phyloP scores from a whole-genome alignment of 257 asterid genomes.

The Solanum chiquidenum region DNA sequence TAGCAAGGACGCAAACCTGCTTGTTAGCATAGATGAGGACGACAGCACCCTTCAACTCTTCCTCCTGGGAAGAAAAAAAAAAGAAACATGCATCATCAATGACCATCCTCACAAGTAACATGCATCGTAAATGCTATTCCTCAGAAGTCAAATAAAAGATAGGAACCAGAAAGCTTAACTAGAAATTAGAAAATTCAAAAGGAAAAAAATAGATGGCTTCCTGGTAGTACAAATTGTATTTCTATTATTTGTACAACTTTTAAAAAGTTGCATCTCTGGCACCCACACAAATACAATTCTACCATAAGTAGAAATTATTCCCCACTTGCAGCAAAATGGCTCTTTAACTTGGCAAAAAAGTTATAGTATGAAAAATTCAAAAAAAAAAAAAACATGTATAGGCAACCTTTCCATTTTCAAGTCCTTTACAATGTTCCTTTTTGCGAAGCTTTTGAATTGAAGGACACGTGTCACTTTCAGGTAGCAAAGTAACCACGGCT shows the following conservation, averaged over 20 bases:
- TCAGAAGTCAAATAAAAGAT: neutral
- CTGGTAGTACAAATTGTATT: neutral
- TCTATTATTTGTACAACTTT: neutral
- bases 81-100: neutral
- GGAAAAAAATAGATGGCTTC: neutral
- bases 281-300: neutral
- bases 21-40: conserved; percentile 43
- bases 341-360: neutral
- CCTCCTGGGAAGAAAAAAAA: conserved; percentile 4
- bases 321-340: neutral
- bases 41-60: conserved; percentile 35
- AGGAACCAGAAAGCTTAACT: neutral
- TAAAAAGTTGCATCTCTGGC: neutral
- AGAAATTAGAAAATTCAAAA: neutral
- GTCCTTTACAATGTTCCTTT: neutral
- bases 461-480: neutral
- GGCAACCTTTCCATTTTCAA: neutral
- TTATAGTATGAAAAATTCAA: neutral
- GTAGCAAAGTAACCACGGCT: neutral
- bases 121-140: neutral
- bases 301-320: neutral
- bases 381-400: neutral
- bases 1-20: conserved; percentile 2
- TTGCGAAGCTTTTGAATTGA: neutral
- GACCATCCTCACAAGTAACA: neutral